Evolutionary conservation across 805 yeast species (phyloP), one percentile per base, ranked within the genome.

Genomic region (Cyberlindnera americana): DNA sequence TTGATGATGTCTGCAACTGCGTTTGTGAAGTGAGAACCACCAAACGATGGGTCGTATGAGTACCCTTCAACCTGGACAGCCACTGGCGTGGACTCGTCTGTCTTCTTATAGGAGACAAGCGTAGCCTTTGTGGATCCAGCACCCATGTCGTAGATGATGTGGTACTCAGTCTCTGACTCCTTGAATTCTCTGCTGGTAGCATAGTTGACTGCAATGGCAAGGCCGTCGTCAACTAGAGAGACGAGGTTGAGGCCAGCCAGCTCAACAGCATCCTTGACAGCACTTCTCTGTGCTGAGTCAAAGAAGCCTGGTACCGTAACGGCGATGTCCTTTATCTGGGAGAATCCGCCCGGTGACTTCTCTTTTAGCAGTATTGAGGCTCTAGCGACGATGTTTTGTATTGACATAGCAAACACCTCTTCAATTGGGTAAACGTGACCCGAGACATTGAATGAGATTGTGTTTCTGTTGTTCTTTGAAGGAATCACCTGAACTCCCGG

Each of bases 101-200:
- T 60, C 17, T 75, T 75, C 14, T 63, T 60, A 46, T 81, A 69
- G 1, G 90, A 78, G 36, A 89, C 76, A n/a, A 93, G 65, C 0
- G 98, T 84, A 2, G 95, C 95, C 40, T 81, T 77, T 0, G 95
- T 84, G 1, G 95, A 81, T 2, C 95, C 95, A 5, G 96, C 91
- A 33, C 99, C 99, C 75, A 85, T 76, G 60, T 93, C 99, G 57
- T 82, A 88, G 25, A 93, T 73, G 35, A 88, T 57, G 56, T 85
- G 85, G 53, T 78, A 72, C 50, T 77, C 77, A 40, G 69, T 73
- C 11, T 16, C 28, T 3, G 69, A 71, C 11, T 44, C 42, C 6
- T 62, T 61, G 44, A 73, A 73, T 22, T 68, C 67, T 35, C 77
- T 70, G 32, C 74, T 71, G 23, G 84, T 70, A 2, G 87, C 86